These are phyloP conservation scores for Phytophthora fragariae DNA, from an alignment of 352 stramenopile genomes.

Conservation along the genomic window DNA sequence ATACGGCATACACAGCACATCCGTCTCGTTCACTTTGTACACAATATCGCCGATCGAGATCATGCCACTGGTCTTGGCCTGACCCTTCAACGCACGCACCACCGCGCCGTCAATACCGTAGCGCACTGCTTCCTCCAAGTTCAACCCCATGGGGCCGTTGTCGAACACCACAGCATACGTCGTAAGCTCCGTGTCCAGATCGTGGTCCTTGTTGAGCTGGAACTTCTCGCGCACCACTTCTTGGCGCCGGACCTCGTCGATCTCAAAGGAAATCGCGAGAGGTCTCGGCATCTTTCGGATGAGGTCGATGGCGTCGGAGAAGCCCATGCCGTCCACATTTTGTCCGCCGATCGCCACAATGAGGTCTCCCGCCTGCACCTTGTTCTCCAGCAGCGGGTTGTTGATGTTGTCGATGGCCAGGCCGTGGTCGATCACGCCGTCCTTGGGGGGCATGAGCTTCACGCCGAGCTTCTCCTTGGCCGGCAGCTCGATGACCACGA, in stretches of 20 bases:
- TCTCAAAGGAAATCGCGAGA: conserved; percentile 85
- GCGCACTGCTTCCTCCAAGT: conserved; percentile 84
- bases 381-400: conserved; percentile 85
- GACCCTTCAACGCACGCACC: conserved; percentile 82
- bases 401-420: conserved; percentile 90
- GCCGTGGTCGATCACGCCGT: conserved; percentile 84
- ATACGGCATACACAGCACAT: conserved; percentile 89
- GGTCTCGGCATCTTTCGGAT: conserved; percentile 86
- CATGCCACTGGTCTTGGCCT: conserved; percentile 84
- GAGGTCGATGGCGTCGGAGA: conserved; percentile 84
- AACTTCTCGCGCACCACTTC: conserved; percentile 68
- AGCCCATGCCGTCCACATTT: conserved; percentile 81
- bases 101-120: conserved; percentile 87
- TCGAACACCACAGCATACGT: conserved; percentile 90
- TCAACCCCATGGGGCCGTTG: conserved; percentile 83
- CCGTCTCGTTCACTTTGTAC: conserved; percentile 87
- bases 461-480: conserved; percentile 89
- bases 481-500: conserved; percentile 83
- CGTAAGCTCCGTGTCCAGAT: conserved; percentile 77
- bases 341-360: conserved; percentile 87
- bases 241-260: conserved; percentile 70
- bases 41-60: conserved; percentile 88
- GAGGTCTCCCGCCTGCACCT: conserved; percentile 81
- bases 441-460: conserved; percentile 86
- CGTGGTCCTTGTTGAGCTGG: conserved; percentile 60